phyloP scores from a whole-genome alignment of 2,329 filamentous ascomycete genomes.

The Apiospora pterosperma region DNA sequence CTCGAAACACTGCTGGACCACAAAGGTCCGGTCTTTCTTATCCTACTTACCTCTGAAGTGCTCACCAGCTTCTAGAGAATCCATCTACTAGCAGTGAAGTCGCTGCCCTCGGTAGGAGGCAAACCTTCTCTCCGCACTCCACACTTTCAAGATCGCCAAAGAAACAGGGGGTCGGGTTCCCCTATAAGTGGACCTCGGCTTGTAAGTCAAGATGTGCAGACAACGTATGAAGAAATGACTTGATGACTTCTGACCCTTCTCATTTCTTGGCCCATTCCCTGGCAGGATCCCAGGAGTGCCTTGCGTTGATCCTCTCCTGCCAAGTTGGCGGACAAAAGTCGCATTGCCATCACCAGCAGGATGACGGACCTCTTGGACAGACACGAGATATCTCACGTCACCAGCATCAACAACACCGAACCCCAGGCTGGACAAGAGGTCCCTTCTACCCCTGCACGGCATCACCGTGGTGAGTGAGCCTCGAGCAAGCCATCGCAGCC shows the following conservation, averaged over 20 bases:
- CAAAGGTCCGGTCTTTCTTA: not conserved
- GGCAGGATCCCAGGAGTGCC: too few species aligned
- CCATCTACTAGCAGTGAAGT: not conserved
- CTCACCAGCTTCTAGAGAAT: not conserved
- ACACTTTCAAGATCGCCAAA: not conserved
- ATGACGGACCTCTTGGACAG: not conserved
- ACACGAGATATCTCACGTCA: not conserved
- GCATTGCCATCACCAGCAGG: not conserved
- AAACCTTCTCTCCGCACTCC: not conserved
- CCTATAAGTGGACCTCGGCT: not conserved
- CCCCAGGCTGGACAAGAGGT: not conserved
- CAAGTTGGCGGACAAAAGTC: not conserved
- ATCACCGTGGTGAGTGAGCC: constrained; percentile 47
- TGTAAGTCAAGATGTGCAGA: not conserved
- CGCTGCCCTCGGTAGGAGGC: not conserved
- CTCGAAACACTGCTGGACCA: not conserved
- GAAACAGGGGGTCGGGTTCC: not conserved
- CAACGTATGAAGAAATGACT: not conserved
- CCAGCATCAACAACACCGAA: not conserved
- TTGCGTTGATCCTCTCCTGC: not conserved
- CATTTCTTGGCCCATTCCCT: not conserved
- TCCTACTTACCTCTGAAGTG: not conserved
- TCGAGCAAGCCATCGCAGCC: constrained; percentile 53
- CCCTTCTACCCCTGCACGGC: constrained; percentile 32
- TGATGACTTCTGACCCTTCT: not conserved